A percentile compares a stretch with the other conserved stretches of the same genome.
Conservation (phyloP, 129 eudicot species). For the Chrysanthemum lavandulifolium region DNA sequence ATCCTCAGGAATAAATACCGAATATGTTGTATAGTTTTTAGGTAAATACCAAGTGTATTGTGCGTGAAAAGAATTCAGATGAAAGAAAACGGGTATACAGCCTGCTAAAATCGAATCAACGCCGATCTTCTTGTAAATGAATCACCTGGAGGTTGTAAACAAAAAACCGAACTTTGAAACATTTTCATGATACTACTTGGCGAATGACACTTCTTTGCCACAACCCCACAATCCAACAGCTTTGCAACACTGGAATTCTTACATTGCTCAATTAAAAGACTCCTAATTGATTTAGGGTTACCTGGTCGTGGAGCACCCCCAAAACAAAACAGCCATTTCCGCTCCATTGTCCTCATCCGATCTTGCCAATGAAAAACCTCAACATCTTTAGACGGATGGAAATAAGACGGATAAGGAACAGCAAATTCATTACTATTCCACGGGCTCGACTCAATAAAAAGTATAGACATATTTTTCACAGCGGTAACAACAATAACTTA, state of each 20-base stretch:
- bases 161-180: conserved; percentile 10
- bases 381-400: conserved; percentile 4
- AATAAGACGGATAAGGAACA: conserved; percentile 8
- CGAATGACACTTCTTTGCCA: background rate
- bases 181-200: conserved; percentile 8
- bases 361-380: conserved; percentile 4
- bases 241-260: background rate
- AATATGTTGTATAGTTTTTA: background rate
- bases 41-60: conserved; percentile 12
- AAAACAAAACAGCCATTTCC: conserved; percentile 14
- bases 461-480: background rate
- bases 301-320: conserved; percentile 5
- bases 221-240: conserved; percentile 3
- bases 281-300: background rate
- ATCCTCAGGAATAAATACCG: background rate
- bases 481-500: conserved; percentile 1
- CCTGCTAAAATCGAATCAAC: conserved; percentile 4
- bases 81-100: conserved; percentile 3
- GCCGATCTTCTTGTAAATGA: conserved; percentile 1
- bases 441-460: background rate
- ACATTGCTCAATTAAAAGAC: background rate
- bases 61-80: background rate
- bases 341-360: background rate
- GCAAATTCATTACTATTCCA: conserved; percentile 1
- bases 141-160: conserved; percentile 13